A percentile compares a stretch with the other conserved stretches of the same genome.
phyloP scores from a whole-genome alignment of 164 flowering plant genomes.

The Taxillus chinensis region DNA sequence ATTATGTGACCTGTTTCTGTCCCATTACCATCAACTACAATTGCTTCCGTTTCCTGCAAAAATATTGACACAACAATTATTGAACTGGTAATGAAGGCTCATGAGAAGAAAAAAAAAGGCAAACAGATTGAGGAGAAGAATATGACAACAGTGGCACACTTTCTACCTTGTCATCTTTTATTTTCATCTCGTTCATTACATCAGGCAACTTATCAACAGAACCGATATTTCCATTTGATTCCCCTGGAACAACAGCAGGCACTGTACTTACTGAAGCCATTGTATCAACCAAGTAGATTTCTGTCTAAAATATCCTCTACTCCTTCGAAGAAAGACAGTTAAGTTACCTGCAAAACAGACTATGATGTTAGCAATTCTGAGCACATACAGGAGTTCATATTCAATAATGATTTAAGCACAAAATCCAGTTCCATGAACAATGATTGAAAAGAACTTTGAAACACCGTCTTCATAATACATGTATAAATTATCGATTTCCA shows the following conservation, averaged over 20 bases:
- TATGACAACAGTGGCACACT: no score
- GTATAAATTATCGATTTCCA: no score
- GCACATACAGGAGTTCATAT: neutral
- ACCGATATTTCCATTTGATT: conserved; percentile 28
- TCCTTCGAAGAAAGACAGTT: conserved; percentile 1
- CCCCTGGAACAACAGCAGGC: conserved; percentile 40
- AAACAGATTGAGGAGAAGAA: neutral
- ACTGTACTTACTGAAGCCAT: conserved; percentile 51
- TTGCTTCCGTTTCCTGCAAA: conserved; percentile 49
- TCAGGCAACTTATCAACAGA: conserved; percentile 60
- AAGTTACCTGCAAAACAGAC: conserved; percentile 9
- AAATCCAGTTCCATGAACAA: neutral
- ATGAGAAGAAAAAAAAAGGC: no score
- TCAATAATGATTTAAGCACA: no score
- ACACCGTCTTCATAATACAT: no score
- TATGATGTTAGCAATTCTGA: neutral
- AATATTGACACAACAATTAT: neutral
- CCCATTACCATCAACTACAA: conserved; percentile 54
- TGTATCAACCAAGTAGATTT: conserved; percentile 1
- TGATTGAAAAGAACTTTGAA: no score
- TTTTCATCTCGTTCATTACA: conserved; percentile 76
- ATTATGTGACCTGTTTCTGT: conserved; percentile 70
- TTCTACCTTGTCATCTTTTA: conserved; percentile 64
- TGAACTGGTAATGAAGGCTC: neutral
- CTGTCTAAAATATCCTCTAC: conserved; percentile 3